Conservation (phyloP, 805 yeast genomes). For the Lachancea sp. region DNA sequence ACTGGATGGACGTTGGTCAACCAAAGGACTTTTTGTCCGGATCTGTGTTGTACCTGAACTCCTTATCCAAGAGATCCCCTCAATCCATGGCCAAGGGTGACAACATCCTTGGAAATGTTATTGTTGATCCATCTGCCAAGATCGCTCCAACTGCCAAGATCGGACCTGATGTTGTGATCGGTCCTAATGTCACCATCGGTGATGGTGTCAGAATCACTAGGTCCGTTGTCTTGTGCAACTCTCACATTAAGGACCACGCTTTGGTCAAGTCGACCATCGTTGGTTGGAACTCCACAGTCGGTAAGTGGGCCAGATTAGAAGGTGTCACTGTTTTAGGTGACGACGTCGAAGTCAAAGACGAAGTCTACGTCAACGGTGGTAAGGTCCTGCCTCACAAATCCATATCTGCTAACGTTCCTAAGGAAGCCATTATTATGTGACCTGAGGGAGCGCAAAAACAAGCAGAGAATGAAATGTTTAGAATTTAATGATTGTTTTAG, state of each 20-base stretch:
- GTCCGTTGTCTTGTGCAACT: constrained; percentile 86
- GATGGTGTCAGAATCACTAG: constrained; percentile 98
- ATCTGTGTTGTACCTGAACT: constrained; percentile 82
- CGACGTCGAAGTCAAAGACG: constrained; percentile 97
- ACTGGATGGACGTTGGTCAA: constrained; percentile 99
- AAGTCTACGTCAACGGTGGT: constrained; percentile 98
- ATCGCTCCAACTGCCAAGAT: constrained; percentile 88
- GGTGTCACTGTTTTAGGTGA: constrained; percentile 98
- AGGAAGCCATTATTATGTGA: constrained; percentile 97
- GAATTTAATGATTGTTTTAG: constrained; percentile 4
- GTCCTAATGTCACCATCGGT: constrained; percentile 93
- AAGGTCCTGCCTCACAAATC: constrained; percentile 98
- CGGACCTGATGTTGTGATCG: constrained; percentile 97
- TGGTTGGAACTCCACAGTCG: constrained; percentile 98
- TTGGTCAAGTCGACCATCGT: constrained; percentile 96
- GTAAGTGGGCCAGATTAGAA: constrained; percentile 98
- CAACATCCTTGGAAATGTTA: constrained; percentile 81
- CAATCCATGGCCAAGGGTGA: constrained; percentile 60
- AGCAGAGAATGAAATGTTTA: no score
- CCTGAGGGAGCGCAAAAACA: not conserved
- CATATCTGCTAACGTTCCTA: constrained; percentile 91
- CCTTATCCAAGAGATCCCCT: constrained; percentile 76
- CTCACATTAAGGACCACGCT: constrained; percentile 93
- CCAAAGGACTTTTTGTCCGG: constrained; percentile 99
- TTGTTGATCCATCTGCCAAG: constrained; percentile 92